phyloP scores from a whole-genome alignment of 2,329 filamentous ascomycete species.

The Xylaria sp. region DNA sequence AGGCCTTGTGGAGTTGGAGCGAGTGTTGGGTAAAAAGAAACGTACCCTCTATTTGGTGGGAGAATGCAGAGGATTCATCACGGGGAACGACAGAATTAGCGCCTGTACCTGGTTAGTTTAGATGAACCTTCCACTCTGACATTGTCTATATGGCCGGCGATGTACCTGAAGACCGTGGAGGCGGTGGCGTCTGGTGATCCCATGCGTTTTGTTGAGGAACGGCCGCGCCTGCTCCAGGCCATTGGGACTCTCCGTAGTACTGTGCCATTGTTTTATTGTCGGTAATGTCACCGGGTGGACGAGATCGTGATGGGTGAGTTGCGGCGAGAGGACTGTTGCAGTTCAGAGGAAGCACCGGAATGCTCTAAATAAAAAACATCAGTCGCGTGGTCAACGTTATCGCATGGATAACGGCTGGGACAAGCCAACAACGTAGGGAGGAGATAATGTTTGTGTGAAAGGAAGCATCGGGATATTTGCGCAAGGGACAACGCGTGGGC shows the following conservation, averaged over 20 bases:
- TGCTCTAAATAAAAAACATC: conserved; percentile 13
- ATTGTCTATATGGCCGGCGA: neutral
- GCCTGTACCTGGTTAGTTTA: conserved; percentile 54
- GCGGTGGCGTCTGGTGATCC: conserved; percentile 73
- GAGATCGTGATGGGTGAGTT: neutral
- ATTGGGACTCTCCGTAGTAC: conserved; percentile 45
- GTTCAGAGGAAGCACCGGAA: neutral
- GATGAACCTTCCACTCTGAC: neutral
- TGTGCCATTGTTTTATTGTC: conserved; percentile 41
- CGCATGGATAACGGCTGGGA: neutral
- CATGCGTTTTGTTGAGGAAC: conserved; percentile 62
- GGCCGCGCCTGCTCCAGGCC: conserved; percentile 48
- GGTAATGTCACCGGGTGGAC: neutral
- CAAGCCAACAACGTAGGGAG: neutral
- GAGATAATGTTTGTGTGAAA: neutral
- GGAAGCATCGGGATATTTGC: conserved; percentile 9
- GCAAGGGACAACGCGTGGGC: conserved; percentile 9
- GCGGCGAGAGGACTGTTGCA: conserved; percentile 1
- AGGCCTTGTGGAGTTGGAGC: neutral
- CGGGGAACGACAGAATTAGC: conserved; percentile 75
- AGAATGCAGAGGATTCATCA: conserved; percentile 80
- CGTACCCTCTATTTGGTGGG: conserved; percentile 88
- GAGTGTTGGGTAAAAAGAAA: conserved; percentile 36
- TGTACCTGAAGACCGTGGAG: conserved; percentile 67
- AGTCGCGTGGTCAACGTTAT: conserved; percentile 11